Base-by-base conservation (phyloP, 1,139 yeast species). In the Hyphopichia pseudoburtonii region DNA sequence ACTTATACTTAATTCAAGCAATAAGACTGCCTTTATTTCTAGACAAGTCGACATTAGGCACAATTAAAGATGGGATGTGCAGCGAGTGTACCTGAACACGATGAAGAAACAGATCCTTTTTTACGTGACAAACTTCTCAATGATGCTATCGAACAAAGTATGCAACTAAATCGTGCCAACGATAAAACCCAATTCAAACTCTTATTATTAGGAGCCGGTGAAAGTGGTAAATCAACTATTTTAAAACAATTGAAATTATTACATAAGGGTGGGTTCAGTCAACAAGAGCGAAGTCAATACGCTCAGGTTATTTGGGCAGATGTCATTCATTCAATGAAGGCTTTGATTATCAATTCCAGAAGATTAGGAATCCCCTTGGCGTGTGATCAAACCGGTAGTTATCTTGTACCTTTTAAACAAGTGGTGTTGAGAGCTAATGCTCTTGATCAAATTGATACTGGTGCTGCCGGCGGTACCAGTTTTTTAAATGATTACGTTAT, bases 191-290 rank as follows among this genome's bases (percentile, higher is more conserved):
- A 75, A 48, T 73, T 82, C 37, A 85, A 84, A 55, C 67, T 90
- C 41, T 62, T 90, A 33, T 64, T 89, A 15, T 64, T 89, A 21
- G 98, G 98, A 18, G 90, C 97, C 0, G 98, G 98, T 6, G 99
- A 92, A 61, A 82, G 92, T 38, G 98, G 99, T 6, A 92, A 92
- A 58, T 86, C 96, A 3, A 92, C 99, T 0, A 95, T 92, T n/a
- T 66, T 92, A 44, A 94, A 92, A 59, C 98, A 94, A 57, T 78
- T 92, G 79, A 79, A 86, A 50, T 67, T 92, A 23, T 61, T 89
- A 36, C 97, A 92, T 59, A 86, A 88, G 45, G 84, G 87, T 21
- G 95, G 96, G 4, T 92, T 90, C 62, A 73, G 84, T 2, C 77
- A 76, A 31, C 86, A 80, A 47, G 98, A 94, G 58, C 69, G 96